phyloP scores from a whole-genome alignment of 495 filamentous ascomycete species.

The Talaromyces nanjingensis region DNA sequence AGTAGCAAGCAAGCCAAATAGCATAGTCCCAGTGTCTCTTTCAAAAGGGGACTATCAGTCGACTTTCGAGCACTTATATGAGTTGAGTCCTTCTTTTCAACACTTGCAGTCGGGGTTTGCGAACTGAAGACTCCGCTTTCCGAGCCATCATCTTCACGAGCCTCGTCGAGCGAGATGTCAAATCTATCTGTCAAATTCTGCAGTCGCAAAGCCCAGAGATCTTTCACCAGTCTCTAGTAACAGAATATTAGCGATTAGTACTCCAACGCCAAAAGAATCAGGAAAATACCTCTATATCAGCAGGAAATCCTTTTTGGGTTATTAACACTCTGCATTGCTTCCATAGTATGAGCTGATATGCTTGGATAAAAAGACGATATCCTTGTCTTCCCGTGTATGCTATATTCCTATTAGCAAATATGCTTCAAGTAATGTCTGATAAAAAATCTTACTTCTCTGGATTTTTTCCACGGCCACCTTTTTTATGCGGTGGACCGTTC shows the following conservation, averaged over 20 bases:
- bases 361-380: slow-evolving; percentile 71
- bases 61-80: slow-evolving; percentile 22
- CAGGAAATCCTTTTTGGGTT: slow-evolving; percentile 52
- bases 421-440: not conserved
- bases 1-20: slow-evolving; percentile 61
- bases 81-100: slow-evolving; percentile 20
- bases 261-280: not conserved
- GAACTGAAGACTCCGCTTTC: slow-evolving; percentile 44
- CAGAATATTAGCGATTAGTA: slow-evolving; percentile 7
- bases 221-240: slow-evolving; percentile 45
- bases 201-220: slow-evolving; percentile 65
- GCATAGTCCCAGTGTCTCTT: slow-evolving; percentile 58
- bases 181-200: slow-evolving; percentile 39
- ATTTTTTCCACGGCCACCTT: slow-evolving; percentile 46
- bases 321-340: slow-evolving; percentile 64
- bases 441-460: slow-evolving; percentile 33
- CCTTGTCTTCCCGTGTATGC: slow-evolving; percentile 56
- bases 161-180: slow-evolving; percentile 24
- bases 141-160: slow-evolving; percentile 18
- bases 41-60: slow-evolving; percentile 45
- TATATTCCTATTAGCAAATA: slow-evolving; percentile 15
- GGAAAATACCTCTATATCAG: slow-evolving; percentile 51
- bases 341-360: slow-evolving; percentile 75
- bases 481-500: slow-evolving; percentile 50
- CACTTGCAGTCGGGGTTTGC: slow-evolving; percentile 26